phyloP scores from a whole-genome alignment of 495 filamentous ascomycete genomes.

The Hyphodiscus hymeniophilus region DNA sequence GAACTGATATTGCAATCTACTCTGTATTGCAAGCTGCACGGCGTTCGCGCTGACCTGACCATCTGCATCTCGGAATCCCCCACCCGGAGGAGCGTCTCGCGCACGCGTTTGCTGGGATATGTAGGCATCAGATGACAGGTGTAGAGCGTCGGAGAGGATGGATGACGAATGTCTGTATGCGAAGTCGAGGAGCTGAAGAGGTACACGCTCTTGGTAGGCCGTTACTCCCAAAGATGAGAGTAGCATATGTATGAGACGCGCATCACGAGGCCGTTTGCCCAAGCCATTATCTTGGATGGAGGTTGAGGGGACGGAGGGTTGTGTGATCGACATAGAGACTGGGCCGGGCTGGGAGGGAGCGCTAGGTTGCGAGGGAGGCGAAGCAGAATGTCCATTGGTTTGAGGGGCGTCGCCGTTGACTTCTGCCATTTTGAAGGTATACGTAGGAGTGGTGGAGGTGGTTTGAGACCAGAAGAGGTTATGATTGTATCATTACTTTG shows the following conservation, averaged over 20 bases:
- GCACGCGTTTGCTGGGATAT: conserved; percentile 42
- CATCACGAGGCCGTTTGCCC: conserved; percentile 77
- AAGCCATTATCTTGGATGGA: conserved; percentile 53
- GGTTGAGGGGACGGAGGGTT: conserved; percentile 29
- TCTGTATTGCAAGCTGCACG: conserved; percentile 40
- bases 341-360: conserved; percentile 29
- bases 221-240: conserved; percentile 81
- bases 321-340: conserved; percentile 23
- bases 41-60: conserved; percentile 39
- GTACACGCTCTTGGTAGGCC: conserved; percentile 88
- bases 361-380: conserved; percentile 13
- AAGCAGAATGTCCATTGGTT: conserved; percentile 25
- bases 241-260: conserved; percentile 83
- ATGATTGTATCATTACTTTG: too few species aligned
- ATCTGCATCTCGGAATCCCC: conserved; percentile 34
- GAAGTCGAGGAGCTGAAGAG: conserved; percentile 91
- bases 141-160: conserved; percentile 58
- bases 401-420: conserved; percentile 29
- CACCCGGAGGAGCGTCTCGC: conserved; percentile 33
- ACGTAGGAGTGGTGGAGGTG: too few species aligned
- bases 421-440: conserved; percentile 31
- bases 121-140: conserved; percentile 57
- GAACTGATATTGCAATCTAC: conserved; percentile 43
- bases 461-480: too few species aligned
- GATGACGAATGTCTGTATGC: conserved; percentile 74